Evolutionary conservation across 176 grass and related monocot species (phyloP), one percentile per base, ranked within the genome.

Genomic region (Oryza officinalis): DNA sequence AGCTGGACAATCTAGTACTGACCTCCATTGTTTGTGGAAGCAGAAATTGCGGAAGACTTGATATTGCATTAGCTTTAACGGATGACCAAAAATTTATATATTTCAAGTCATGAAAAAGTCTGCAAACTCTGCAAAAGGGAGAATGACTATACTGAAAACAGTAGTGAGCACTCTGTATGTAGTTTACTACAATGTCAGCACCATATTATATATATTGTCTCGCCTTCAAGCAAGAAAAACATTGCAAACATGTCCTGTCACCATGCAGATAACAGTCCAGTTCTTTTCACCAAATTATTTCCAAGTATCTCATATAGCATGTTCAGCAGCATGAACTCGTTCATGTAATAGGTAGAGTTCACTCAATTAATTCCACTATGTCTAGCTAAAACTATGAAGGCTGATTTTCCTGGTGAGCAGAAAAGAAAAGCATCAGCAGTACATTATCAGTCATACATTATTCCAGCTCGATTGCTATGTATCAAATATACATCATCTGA

Each of bases 1-100:
- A 81, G 32, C 43, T 72, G 4, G 33, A 72, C 27, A 44, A 26
- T 38, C 13, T 72, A 33, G 5, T 86, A 82, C 83, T 86, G 76
- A 86, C 79, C 67, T 86, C 60, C 27, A 78, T 44, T 50, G 74
- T 61, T 78, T 10, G 33, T 86, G 68, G 77, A 81, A 74, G 71
- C 31, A 69, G 15, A 77, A 45, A 44, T 15, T 50, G 63, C 41
- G 20, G 20, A 78, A 20, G 79, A 20, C 22, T n/a, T 26, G 6
- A 20, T 65, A 54, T 22, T 71, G 31, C 32, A 60, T 72, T 82
- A 28, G 17, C 75, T 60, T 72, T 17, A 13, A 31, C 46, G 26
- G n/a, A 44, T 71, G 57, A 2, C 25, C 22, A 72, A 65, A 10
- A 33, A 37, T 41, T 45, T 83, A 30, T 65, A 63, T 43, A 61